Base-by-base conservation (phyloP, 179 eudicot species). In the Nepenthes alata region DNA sequence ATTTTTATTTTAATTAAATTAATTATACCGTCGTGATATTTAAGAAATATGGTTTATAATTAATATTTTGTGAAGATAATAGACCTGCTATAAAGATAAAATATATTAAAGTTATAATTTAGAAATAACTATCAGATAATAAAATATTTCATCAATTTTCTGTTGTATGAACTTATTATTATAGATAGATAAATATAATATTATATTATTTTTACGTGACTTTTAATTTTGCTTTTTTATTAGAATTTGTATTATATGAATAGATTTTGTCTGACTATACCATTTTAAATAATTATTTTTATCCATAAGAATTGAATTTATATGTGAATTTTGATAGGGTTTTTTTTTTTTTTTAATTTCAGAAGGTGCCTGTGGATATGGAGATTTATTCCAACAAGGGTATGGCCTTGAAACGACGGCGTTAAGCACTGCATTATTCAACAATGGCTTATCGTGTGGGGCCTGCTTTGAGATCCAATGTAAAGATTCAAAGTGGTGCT, bases 341-440 rank as follows among this genome's bases (percentile, higher is more conserved):
- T 25, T 25, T 0, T 14, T 2, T 2, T 14, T 6, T 49, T 45
- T 50, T 61, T 16, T 61, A 39, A n/a, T n/a, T 13, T 11, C 9
- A 50, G 79, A 58, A 47, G 79, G 79, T 25, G 79, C 79, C 0
- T 75, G 79, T 47, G 79, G 79, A 5, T 75, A 75, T 35, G 38
- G 56, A 14, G 57, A 75, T 51, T 48, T 72, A 35, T 65, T 55
- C 14, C 6, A 48, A 2, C 61, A 72, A 65, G 76, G 80, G 37
- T 75, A 72, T n/a, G 80, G 80, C 3, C 75, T 71, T 2, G 50
- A 69, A 15, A 75, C 80, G 16, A 73, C 75, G n/a, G 80, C 73
- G 13, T 38, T 75, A 66, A 75, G 80, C 70, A 64, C 80, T 5
- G 59, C 76, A 2, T 59, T 75, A 35, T 75, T 75, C 59, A 61